Evolutionary conservation across 2,329 filamentous ascomycete species (phyloP), one percentile per base, ranked within the genome.

Genomic region (Pseudogymnoascus sp.): DNA sequence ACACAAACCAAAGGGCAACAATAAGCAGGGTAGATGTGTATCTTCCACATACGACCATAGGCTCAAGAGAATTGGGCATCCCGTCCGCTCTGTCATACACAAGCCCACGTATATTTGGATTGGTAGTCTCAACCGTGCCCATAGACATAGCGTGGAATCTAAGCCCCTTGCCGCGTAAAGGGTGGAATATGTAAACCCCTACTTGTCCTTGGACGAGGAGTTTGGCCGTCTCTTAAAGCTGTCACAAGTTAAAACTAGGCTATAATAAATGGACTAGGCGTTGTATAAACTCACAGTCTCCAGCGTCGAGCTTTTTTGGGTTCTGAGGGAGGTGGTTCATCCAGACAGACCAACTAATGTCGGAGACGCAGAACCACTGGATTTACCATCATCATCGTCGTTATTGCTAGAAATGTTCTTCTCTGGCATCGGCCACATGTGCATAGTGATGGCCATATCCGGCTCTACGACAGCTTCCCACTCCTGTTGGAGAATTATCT

Each of bases 391-490:
- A 42, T 22, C 39, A 6, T 7, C 19, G 9, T 30, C 9, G 6
- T 82, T 19, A 19, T 1, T 19, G 2, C 19, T 19, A 1, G 19
- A 19, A 19, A 19, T 19, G 19, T 19, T 19, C 19, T 19, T 19
- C 19, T 19, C 80, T 11, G 80, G 79, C 67, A 82, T 77, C 8
- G 82, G 82, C 82, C 82, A 84, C 78, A 84, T 81, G 68, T 82
- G 82, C 84, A 86, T 86, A 5, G 81, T 84, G 64, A 86, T 80
- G 52, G 79, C 76, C 85, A 84, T 88, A 72, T 91, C 88, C 1
- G 89, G 89, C 73, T 91, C 81, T 59, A 92, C 77, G n/a, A 90
- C 85, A 70, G 84, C 88, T 67, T 91, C 88, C 89, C 89, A 92
- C 6, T 91, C 84, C 59, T 84, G 80, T 6, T 88, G 88, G 49